Percentiles rank a stretch among this genome's conserved stretches.
Evolutionary conservation across 768 basidiomycete genomes (phyloP).

Genomic region (Suillus alpinus): DNA sequence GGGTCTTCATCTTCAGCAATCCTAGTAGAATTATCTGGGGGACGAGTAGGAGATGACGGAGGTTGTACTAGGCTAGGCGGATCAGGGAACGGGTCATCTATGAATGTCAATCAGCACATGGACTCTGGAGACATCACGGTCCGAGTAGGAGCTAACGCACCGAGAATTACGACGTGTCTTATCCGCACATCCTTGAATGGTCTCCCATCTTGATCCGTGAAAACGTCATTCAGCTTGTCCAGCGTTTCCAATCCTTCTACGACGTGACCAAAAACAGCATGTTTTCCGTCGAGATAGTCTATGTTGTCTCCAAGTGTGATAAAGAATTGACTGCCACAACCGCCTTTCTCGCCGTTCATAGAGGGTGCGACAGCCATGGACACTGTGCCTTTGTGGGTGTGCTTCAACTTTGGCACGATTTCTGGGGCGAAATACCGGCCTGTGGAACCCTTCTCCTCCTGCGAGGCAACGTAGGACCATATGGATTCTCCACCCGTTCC

Average conservation of each 20-base stretch:
- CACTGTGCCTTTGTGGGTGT: slow-evolving; percentile 80
- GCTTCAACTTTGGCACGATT: slow-evolving; percentile 78
- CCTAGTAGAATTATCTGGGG: slow-evolving; percentile 83
- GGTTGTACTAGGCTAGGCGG: slow-evolving; percentile 73
- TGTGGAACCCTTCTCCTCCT: slow-evolving; percentile 28
- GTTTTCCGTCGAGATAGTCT: slow-evolving; percentile 92
- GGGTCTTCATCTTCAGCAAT: slow-evolving; percentile 97
- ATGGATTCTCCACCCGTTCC: slow-evolving; percentile 92
- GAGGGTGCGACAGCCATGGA: slow-evolving; percentile 97
- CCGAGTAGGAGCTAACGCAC: slow-evolving; percentile 40
- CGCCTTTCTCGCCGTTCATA: slow-evolving; percentile 60
- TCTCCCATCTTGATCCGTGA: slow-evolving; percentile 81
- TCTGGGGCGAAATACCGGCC: slow-evolving; percentile 90
- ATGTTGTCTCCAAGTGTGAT: slow-evolving; percentile 88
- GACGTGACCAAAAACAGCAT: slow-evolving; percentile 93
- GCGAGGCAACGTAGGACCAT: slow-evolving; percentile 69
- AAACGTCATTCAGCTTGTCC: slow-evolving; percentile 90
- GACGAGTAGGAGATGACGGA: slow-evolving; percentile 71
- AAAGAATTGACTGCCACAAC: slow-evolving; percentile 96
- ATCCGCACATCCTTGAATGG: slow-evolving; percentile 95
- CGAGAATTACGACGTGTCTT: slow-evolving; percentile 92
- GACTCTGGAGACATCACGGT: neutral
- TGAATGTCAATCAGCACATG: neutral
- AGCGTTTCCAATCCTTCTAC: slow-evolving; percentile 92
- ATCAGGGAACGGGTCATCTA: slow-evolving; percentile 95